Evolutionary conservation across 2,329 filamentous ascomycete species (phyloP).

Genomic region (Tolypocladium nubicola): DNA sequence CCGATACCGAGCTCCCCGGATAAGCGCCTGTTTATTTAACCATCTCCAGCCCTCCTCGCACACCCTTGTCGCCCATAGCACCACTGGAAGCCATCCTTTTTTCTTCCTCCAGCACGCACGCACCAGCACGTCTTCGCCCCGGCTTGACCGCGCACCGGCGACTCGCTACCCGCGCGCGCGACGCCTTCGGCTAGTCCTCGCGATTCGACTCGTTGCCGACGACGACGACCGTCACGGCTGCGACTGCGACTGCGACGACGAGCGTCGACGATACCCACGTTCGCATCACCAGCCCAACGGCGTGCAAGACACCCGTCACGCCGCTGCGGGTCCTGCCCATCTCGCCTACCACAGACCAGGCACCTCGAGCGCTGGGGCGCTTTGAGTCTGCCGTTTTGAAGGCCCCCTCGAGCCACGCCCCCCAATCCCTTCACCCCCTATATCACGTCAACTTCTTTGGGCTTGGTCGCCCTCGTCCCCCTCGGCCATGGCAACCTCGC

Average conservation of each 20-base stretch:
- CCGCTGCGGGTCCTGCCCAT: not conserved
- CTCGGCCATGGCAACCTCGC: slow-evolving; percentile 53
- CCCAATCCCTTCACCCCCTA: not conserved
- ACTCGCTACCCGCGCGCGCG: not conserved
- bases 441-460: not conserved
- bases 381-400: not conserved
- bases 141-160: not conserved
- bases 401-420: not conserved
- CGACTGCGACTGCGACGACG: not conserved
- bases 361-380: not conserved
- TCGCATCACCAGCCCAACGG: not conserved
- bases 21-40: not conserved
- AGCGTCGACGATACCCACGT: not conserved
- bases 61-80: not conserved
- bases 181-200: not conserved
- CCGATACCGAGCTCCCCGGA: not conserved
- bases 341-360: not conserved
- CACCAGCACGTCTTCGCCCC: not conserved
- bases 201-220: not conserved
- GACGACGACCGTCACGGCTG: not conserved
- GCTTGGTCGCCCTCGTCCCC: slow-evolving; percentile 4
- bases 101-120: not conserved
- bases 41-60: not conserved
- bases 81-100: not conserved
- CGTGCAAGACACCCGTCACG: not conserved